Evolutionary conservation across 495 filamentous ascomycete species (phyloP), one percentile per base, ranked within the genome.

Genomic region (Recurvomyces mirabilis): DNA sequence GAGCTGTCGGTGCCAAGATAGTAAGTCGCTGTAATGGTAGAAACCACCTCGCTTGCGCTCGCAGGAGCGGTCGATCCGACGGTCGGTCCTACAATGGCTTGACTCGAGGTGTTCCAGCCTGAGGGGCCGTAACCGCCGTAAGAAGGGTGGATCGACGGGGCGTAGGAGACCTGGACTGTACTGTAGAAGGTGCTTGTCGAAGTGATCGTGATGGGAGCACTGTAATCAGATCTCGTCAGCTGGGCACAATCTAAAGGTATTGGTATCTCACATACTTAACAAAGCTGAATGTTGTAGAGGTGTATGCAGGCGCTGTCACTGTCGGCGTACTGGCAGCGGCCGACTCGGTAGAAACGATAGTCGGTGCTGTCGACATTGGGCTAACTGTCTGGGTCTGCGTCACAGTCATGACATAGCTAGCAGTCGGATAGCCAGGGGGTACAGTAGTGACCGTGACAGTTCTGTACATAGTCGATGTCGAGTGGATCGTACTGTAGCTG

Each of bases 111-210:
- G 29, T 47, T 47, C 45, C 45, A 47, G 26, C 45, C 47, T 4
- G 13, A n/a, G 3, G 32, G 18, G 12, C 40, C 45, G 5, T 40
- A 20, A n/a, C 50, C 50, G 5, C 32, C 19, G 18, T 32, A 38
- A 10, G 49, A 46, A 4, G 30, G 15, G 13, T 22, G 41, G 25
- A 18, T 41, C 17, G 43, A 22, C 3, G 7, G 24, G 11, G 39
- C 45, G 28, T 47, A 32, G 9, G 43, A 28, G 11, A 52, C 6
- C 43, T 24, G 36, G 10, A 43, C 15, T 10, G 50, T 53, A 7
- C n/a, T 42, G 30, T 48, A 53, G 11, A 21, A 15, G 6, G 45
- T 48, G 44, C 50, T 53, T 10, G 49, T 52, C 11, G 49, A 52
- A 5, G 50, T 53, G 19, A 32, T 33, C 18, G 50, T 53, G 7